phyloP scores from a whole-genome alignment of 768 basidiomycete species.

The Lactarius tabidus region DNA sequence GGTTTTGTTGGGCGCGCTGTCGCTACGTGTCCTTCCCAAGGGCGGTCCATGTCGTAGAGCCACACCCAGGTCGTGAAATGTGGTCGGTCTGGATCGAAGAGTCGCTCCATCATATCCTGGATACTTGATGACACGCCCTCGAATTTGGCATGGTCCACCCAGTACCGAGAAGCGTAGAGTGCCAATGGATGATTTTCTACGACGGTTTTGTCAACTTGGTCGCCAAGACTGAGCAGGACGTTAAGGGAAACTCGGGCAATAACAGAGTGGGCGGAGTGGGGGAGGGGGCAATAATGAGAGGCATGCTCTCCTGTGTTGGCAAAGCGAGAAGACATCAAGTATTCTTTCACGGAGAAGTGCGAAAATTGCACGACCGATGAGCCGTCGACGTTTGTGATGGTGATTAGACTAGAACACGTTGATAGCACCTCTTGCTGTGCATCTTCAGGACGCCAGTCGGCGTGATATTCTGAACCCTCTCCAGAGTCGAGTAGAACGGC shows the following conservation, averaged over 20 bases:
- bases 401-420: constrained; percentile 4
- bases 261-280: not conserved
- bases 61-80: constrained; percentile 4
- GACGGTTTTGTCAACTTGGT: not conserved
- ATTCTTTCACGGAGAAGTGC: constrained; percentile 14
- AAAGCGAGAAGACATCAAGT: constrained; percentile 3
- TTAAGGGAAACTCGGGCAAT: constrained; percentile 7
- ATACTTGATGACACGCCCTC: not conserved
- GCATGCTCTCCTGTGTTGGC: not conserved
- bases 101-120: not conserved
- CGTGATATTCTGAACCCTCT: not conserved
- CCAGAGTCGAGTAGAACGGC: not conserved
- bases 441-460: not conserved
- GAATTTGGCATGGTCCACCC: constrained; percentile 3
- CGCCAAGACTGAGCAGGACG: not conserved
- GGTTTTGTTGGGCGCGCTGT: not conserved
- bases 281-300: not conserved
- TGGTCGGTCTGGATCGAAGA: not conserved
- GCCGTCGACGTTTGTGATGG: not conserved
- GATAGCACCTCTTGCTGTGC: not conserved
- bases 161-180: not conserved
- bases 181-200: not conserved
- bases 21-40: not conserved
- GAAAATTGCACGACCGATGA: constrained; percentile 5
- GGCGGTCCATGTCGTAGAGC: constrained; percentile 4